These are phyloP conservation scores for Viola pubescens DNA, from an alignment of 441 rosid species.

Conservation along the genomic window DNA sequence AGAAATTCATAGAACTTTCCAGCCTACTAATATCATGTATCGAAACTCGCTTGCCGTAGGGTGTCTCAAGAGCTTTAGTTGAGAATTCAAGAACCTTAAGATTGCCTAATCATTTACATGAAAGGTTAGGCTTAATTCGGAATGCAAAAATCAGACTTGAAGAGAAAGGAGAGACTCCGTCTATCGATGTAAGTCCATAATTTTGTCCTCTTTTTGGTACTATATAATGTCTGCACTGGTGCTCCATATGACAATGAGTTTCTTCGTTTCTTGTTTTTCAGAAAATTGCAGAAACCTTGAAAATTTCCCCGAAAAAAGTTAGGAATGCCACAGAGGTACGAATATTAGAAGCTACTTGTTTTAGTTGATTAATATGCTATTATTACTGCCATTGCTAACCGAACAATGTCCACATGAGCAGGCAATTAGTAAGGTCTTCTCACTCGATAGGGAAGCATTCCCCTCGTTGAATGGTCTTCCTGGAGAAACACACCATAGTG, in stretches of 20 bases:
- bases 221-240: not conserved
- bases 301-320: slow-evolving; percentile 88
- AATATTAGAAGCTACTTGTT: slow-evolving; percentile 2
- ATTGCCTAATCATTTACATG: slow-evolving; percentile 80
- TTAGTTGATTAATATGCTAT: slow-evolving; percentile 1
- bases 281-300: slow-evolving; percentile 81
- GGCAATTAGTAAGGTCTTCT: slow-evolving; percentile 75
- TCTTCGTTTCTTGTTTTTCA: slow-evolving; percentile 24
- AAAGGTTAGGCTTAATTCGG: slow-evolving; percentile 72
- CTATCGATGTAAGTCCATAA: slow-evolving; percentile 65
- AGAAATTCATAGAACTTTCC: too few relatives aligned
- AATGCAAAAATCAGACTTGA: slow-evolving; percentile 76
- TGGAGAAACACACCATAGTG: slow-evolving; percentile 85
- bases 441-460: slow-evolving; percentile 84
- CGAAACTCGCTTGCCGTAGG: slow-evolving; percentile 35
- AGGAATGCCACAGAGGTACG: slow-evolving; percentile 86
- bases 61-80: slow-evolving; percentile 77
- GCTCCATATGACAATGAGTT: not conserved
- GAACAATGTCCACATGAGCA: slow-evolving; percentile 17
- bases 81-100: slow-evolving; percentile 76
- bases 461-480: slow-evolving; percentile 85
- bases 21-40: not conserved
- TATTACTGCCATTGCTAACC: not conserved
- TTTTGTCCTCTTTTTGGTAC: not conserved
- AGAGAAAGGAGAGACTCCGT: slow-evolving; percentile 78